Percentiles rank a stretch among this genome's conserved stretches.
Conservation (phyloP, 1,284 basidiomycete genomes). For the Golubevia sp. region DNA sequence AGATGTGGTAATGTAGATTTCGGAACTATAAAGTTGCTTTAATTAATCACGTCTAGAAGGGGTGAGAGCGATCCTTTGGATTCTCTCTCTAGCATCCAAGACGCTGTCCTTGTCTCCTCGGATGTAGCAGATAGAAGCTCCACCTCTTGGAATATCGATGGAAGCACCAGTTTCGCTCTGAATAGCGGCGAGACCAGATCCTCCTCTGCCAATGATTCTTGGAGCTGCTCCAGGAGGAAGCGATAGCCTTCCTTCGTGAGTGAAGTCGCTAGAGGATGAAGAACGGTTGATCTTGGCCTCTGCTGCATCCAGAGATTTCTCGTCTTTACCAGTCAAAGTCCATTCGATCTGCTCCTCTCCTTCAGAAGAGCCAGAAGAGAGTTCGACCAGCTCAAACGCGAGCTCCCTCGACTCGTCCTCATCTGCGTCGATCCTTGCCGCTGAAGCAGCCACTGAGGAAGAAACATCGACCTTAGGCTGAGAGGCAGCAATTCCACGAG, state of each 20-base stretch:
- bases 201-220: conserved; percentile 38
- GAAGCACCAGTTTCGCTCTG: conserved; percentile 37
- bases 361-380: conserved; percentile 7
- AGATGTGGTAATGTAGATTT: not conserved
- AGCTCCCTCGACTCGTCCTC: conserved; percentile 18
- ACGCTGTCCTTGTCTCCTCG: conserved; percentile 39
- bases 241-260: conserved; percentile 28
- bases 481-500: conserved; percentile 13
- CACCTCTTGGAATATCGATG: conserved; percentile 45
- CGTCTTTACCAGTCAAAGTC: conserved; percentile 40
- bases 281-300: conserved; percentile 22
- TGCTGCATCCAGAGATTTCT: conserved; percentile 19
- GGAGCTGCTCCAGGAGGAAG: conserved; percentile 26
- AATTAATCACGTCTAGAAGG: not conserved
- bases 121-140: conserved; percentile 37
- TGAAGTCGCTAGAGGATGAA: conserved; percentile 6
- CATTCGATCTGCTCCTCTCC: conserved; percentile 27
- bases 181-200: conserved; percentile 32
- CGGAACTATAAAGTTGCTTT: not conserved
- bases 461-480: conserved; percentile 9
- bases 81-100: conserved; percentile 35
- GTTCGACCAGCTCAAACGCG: conserved; percentile 33
- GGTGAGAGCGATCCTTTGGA: conserved; percentile 10
- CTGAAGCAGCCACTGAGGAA: conserved; percentile 9
- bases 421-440: conserved; percentile 41